Evolutionary conservation across 345 rosid species (phyloP), one percentile per base, ranked within the genome.

Genomic region (Boechera divaricarpa): DNA sequence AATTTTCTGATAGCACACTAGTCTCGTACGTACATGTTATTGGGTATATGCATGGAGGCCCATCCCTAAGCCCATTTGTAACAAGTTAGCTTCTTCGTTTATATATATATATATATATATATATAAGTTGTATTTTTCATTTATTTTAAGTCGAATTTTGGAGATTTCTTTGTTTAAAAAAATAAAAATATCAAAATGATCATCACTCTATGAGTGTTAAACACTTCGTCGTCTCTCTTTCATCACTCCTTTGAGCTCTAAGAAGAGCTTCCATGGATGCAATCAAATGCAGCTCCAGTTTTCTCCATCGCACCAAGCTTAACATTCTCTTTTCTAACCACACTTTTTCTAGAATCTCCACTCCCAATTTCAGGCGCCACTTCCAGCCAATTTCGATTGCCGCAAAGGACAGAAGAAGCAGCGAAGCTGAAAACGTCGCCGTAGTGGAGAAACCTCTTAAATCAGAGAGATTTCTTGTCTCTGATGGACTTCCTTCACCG

Each of bases 401-500:
- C 54, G 76, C 82, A 2, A 74, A 55, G 64, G 72, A 51, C 44
- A 69, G 69, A 53, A 88, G 81, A 1, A 80, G 76, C 44, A 75
- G 54, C 5, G 85, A 73, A 65, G 79, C 74, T 67, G 87, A 88
- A 72, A 85, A 91, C 10, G 79, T 80, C 2, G 84, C 80, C 42
- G 66, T 73, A 32, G 87, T 83, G 4, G 91, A 89, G 75, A 79
- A 82, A 63, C 87, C 88, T 69, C 84, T 69, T 5, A 58, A 69
- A 56, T 71, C 75, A 39, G 67, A 69, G 38, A 69, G 83, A 47
- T 88, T 83, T 76, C 56, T 77, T 35, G 82, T 87, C 10, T 86
- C 83, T 7, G 80, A 81, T 54, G 98, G 98, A 26, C 53, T 62
- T 57, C 90, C 97, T 65, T 79, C 82, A 38, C 98, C 98, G 8